Percentiles rank a stretch among this genome's conserved stretches.
Conservation (phyloP, 148 eudicot genomes). For the Fallopia convolvulus region DNA sequence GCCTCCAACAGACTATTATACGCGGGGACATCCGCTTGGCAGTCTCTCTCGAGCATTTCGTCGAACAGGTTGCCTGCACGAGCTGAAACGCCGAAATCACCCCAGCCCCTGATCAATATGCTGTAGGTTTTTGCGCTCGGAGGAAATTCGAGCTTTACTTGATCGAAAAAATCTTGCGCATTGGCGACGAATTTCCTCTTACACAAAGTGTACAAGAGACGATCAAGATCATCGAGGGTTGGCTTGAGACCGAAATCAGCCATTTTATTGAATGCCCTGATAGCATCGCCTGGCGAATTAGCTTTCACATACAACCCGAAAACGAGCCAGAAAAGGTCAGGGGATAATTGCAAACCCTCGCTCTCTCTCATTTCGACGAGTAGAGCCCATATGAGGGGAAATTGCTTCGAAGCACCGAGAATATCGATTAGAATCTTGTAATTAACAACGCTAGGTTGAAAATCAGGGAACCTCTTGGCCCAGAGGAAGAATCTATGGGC, state of each 20-base stretch:
- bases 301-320: conserved; percentile 63
- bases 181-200: conserved; percentile 44
- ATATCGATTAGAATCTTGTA: conserved; percentile 53
- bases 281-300: conserved; percentile 62
- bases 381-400: conserved; percentile 77
- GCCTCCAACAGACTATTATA: conserved; percentile 61
- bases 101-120: conserved; percentile 72
- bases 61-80: conserved; percentile 53
- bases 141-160: conserved; percentile 29
- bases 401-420: conserved; percentile 59
- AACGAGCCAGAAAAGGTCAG: conserved; percentile 53
- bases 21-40: conserved; percentile 57
- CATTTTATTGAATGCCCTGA: conserved; percentile 60
- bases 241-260: conserved; percentile 52
- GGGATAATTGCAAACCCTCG: conserved; percentile 27
- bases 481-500: conserved; percentile 76
- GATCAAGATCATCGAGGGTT: conserved; percentile 45
- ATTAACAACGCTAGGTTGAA: conserved; percentile 33
- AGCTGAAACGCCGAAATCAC: conserved; percentile 35
- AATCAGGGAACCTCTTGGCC: conserved; percentile 51
- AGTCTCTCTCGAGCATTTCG: conserved; percentile 68
- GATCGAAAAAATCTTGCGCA: conserved; percentile 66
- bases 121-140: conserved; percentile 47
- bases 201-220: conserved; percentile 54
- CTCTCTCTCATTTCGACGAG: conserved; percentile 39